A percentile compares a stretch with the other conserved stretches of the same genome.
phyloP scores from a whole-genome alignment of 2,329 filamentous ascomycete species.

The Fusarium udum region DNA sequence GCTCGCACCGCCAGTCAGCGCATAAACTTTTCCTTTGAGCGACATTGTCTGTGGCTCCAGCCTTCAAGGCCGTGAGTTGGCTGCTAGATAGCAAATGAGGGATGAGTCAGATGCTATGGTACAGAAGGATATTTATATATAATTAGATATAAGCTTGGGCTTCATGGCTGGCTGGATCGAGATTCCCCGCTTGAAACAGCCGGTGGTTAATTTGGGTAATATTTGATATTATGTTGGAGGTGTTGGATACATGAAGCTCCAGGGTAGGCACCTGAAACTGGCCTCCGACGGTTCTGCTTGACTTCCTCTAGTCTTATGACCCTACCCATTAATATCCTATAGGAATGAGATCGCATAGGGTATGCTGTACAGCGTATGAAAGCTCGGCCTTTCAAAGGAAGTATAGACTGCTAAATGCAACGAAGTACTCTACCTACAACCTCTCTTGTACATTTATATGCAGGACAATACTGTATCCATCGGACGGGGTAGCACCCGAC shows the following conservation, averaged over 20 bases:
- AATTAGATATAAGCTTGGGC: background rate
- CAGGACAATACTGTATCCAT: background rate
- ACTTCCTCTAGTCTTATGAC: background rate
- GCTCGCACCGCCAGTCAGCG: conserved; percentile 55
- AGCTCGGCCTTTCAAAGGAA: background rate
- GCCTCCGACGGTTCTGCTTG: background rate
- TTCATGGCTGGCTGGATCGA: background rate
- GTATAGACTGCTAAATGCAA: background rate
- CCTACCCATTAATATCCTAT: background rate
- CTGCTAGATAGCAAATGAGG: background rate
- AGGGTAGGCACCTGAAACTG: background rate
- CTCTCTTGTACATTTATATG: background rate
- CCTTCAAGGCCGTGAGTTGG: background rate
- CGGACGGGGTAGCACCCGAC: background rate
- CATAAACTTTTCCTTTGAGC: conserved; percentile 49
- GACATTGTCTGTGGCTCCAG: conserved; percentile 37
- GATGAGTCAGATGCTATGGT: background rate
- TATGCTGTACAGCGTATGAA: background rate
- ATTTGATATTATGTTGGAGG: background rate
- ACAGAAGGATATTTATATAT: background rate
- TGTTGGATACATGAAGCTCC: background rate
- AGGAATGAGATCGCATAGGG: background rate
- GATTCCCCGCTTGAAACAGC: conserved; percentile 13
- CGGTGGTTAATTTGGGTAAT: conserved; percentile 22
- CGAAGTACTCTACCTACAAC: too few relatives aligned